Conservation (phyloP, 1,284 basidiomycete species). For the Ganoderma boninense region DNA sequence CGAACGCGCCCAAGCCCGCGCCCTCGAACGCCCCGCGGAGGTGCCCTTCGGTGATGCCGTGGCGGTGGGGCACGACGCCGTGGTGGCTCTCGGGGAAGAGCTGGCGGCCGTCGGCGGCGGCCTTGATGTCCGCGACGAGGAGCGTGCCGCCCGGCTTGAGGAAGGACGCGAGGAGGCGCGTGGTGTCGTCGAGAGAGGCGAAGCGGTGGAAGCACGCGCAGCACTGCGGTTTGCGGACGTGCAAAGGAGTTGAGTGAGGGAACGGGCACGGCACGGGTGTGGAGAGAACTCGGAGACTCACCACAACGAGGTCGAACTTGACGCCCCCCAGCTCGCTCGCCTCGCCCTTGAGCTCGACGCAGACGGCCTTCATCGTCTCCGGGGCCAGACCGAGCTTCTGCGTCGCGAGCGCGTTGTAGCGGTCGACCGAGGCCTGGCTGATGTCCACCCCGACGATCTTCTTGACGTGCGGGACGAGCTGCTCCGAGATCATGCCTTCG, state of each 20-base stretch:
- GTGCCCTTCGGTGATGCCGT: constrained; percentile 57
- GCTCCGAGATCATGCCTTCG: constrained; percentile 65
- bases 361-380: constrained; percentile 69
- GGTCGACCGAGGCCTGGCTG: constrained; percentile 67
- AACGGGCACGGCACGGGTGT: too few species aligned
- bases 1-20: constrained; percentile 55
- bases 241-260: background rate
- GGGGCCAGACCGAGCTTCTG: constrained; percentile 61
- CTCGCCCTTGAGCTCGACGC: constrained; percentile 54
- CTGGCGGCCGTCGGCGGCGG: constrained; percentile 35
- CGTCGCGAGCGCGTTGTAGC: constrained; percentile 61
- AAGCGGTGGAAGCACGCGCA: constrained; percentile 76
- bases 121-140: constrained; percentile 63
- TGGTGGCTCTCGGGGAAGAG: constrained; percentile 38
- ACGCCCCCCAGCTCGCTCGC: constrained; percentile 56
- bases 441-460: constrained; percentile 76
- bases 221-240: constrained; percentile 53
- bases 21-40: constrained; percentile 56
- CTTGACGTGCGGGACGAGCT: constrained; percentile 59
- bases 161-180: constrained; percentile 59
- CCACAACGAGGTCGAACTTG: constrained; percentile 71
- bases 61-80: constrained; percentile 60
- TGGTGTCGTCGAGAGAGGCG: constrained; percentile 55
- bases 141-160: constrained; percentile 70
- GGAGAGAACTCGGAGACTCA: too few species aligned